A percentile compares a stretch with the other conserved stretches of the same genome.
These are phyloP conservation scores for Leishmania tarentolae DNA, from an alignment of 208 protist species.

Conservation along the genomic window DNA sequence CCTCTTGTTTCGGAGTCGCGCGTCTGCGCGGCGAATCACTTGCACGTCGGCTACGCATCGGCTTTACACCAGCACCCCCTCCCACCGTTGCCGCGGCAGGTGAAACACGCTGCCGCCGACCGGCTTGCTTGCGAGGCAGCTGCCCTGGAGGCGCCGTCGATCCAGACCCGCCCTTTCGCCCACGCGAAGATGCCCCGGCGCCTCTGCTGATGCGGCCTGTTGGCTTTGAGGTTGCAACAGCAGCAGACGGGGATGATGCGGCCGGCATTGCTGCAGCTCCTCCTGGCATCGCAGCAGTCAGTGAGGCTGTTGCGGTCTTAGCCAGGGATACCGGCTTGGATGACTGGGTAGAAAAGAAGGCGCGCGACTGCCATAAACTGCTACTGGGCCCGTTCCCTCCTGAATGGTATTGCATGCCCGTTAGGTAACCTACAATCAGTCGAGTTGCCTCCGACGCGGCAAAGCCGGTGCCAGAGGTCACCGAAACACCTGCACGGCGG, in stretches of 20 bases:
- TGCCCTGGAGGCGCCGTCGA: neutral
- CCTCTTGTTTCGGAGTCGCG: constrained; percentile 10
- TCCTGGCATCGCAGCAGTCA: neutral
- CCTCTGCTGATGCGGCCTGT: constrained; percentile 3
- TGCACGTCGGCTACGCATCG: constrained; percentile 28
- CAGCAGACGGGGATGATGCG: constrained; percentile 5
- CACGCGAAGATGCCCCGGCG: neutral
- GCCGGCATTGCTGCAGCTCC: constrained; percentile 4
- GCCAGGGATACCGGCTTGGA: constrained; percentile 10
- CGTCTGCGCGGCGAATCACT: constrained; percentile 18
- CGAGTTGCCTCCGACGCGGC: too few relatives aligned
- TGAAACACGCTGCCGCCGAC: constrained; percentile 2
- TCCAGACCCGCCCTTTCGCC: constrained; percentile 1
- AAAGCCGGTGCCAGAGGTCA: neutral
- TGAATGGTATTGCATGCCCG: neutral
- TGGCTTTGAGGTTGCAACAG: constrained; percentile 1
- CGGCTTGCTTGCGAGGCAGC: neutral
- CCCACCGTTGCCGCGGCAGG: neutral
- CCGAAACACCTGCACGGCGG: neutral
- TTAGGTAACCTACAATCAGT: neutral
- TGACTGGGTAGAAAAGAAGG: constrained; percentile 9
- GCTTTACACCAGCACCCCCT: neutral
- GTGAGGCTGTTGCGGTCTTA: neutral
- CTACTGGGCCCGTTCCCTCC: neutral
- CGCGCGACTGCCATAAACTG: neutral